Conservation (phyloP, 371 early-diverging fungal species). For the Globomyces sp. region DNA sequence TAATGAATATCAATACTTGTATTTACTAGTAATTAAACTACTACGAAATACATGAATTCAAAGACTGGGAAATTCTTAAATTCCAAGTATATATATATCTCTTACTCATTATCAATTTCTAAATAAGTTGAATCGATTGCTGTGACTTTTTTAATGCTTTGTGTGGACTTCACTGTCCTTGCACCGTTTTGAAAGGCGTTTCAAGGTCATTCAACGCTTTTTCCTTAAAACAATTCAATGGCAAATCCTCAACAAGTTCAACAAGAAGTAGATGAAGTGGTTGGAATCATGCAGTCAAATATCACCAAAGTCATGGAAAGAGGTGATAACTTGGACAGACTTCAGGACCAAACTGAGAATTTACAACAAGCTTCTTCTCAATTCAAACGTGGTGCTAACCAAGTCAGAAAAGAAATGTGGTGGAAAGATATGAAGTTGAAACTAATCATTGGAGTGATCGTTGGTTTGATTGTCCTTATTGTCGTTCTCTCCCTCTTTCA, state of each 20-base stretch:
- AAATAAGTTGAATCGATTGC: too few relatives aligned
- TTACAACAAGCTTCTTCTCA: conserved; percentile 68
- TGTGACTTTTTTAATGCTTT: neutral
- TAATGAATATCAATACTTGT: too few relatives aligned
- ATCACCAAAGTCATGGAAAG: conserved; percentile 79
- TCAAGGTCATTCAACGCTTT: neutral
- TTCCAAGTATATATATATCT: too few relatives aligned
- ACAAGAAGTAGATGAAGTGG: conserved; percentile 82
- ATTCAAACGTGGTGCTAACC: conserved; percentile 73
- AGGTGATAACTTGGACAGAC: conserved; percentile 71
- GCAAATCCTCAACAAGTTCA: conserved; percentile 28
- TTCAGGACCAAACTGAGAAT: conserved; percentile 72
- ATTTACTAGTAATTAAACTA: too few relatives aligned
- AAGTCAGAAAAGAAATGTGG: conserved; percentile 74
- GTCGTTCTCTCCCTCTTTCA: conserved; percentile 32
- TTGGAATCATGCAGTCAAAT: conserved; percentile 81
- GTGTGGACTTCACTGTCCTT: too few relatives aligned
- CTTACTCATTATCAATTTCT: too few relatives aligned
- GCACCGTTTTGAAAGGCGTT: too few relatives aligned
- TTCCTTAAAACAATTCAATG: neutral
- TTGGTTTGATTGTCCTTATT: conserved; percentile 63
- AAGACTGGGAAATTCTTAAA: too few relatives aligned
- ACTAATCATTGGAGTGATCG: conserved; percentile 66
- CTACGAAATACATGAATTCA: too few relatives aligned
- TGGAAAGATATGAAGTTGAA: conserved; percentile 89